phyloP scores from a whole-genome alignment of 164 flowering plant genomes.

The Umbellularia californica region DNA sequence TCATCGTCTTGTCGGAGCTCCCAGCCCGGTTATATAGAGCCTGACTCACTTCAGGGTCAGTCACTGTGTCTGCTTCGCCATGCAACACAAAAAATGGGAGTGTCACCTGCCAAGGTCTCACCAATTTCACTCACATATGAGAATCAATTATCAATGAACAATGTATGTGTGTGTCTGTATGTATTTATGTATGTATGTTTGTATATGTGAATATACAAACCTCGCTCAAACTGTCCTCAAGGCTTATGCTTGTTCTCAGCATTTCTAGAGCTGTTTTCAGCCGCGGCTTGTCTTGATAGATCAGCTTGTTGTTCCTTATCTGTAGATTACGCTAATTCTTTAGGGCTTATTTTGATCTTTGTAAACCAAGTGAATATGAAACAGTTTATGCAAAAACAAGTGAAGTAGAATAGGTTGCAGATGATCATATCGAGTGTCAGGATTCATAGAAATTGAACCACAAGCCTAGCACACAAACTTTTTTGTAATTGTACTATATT shows the following conservation, averaged over 20 bases:
- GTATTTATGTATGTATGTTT: not conserved
- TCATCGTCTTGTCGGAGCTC: conserved; percentile 77
- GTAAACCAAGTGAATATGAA: no score
- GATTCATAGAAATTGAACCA: no score
- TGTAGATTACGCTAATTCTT: conserved; percentile 16
- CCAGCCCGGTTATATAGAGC: conserved; percentile 72
- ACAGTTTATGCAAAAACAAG: no score
- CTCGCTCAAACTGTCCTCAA: conserved; percentile 66
- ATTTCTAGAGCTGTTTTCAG: conserved; percentile 91
- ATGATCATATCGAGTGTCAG: no score
- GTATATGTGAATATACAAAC: conserved; percentile 21
- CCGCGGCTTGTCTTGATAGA: conserved; percentile 92
- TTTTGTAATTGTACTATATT: no score
- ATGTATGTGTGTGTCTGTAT: not conserved
- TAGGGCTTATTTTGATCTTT: no score
- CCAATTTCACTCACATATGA: not conserved
- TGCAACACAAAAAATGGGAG: conserved; percentile 85
- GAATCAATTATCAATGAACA: not conserved
- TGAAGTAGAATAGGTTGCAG: no score
- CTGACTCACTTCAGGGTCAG: conserved; percentile 88
- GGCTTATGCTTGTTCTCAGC: conserved; percentile 85
- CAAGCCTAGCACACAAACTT: no score
- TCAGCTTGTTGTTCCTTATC: conserved; percentile 75
- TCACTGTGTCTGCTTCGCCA: conserved; percentile 87
- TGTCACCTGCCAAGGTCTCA: conserved; percentile 42